Percentiles rank a stretch among this genome's conserved stretches.
phyloP scores from a whole-genome alignment of 495 filamentous ascomycete species.

The Entonaema liquescens region DNA sequence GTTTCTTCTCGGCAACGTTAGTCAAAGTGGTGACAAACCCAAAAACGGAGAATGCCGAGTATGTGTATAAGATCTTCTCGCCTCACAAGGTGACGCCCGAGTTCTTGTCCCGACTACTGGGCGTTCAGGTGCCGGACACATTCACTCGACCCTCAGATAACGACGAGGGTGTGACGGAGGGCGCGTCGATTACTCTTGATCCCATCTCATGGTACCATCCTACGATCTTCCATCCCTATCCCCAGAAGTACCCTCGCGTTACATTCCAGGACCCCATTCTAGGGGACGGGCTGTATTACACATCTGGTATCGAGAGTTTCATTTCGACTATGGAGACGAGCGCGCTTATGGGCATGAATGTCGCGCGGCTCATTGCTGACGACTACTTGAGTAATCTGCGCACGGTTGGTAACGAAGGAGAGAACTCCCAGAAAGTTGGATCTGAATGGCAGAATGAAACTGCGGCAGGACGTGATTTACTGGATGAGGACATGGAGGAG shows the following conservation, averaged over 20 bases:
- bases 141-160: constrained; percentile 33
- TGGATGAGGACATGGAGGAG: constrained; percentile 17
- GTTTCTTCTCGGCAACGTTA: constrained; percentile 89
- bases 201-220: constrained; percentile 82
- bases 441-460: constrained; percentile 27
- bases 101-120: constrained; percentile 67
- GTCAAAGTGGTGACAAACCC: constrained; percentile 71
- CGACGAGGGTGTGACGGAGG: constrained; percentile 7
- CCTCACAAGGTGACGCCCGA: constrained; percentile 68
- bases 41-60: constrained; percentile 65
- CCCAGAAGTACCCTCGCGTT: constrained; percentile 79
- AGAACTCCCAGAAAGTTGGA: constrained; percentile 13
- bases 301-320: constrained; percentile 91
- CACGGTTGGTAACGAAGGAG: constrained; percentile 1
- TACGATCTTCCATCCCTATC: constrained; percentile 81
- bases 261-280: constrained; percentile 87
- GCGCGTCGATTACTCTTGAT: constrained; percentile 30
- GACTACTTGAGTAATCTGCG: constrained; percentile 46
- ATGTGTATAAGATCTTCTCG: constrained; percentile 96
- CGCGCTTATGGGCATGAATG: constrained; percentile 93
- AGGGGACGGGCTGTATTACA: constrained; percentile 81
- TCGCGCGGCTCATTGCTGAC: constrained; percentile 79
- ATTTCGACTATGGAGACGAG: constrained; percentile 99
- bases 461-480: neutral
- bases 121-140: constrained; percentile 51